Percentiles rank a stretch among this genome's conserved stretches.
phyloP scores from a whole-genome alignment of 805 yeast genomes.

The Kazachstania psychrophila region DNA sequence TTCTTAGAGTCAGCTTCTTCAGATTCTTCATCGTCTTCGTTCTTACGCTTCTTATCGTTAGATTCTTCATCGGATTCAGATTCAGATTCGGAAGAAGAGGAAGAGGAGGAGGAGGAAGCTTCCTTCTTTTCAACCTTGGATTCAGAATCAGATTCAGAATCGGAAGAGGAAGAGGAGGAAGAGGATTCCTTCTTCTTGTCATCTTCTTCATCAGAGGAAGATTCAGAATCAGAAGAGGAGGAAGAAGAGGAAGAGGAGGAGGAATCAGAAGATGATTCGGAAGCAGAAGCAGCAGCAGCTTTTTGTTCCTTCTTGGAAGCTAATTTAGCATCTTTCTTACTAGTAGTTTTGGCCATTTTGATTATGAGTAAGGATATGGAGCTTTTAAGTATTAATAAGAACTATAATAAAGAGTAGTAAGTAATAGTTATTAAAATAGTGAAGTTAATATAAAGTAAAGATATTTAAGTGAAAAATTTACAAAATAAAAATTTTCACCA shows the following conservation, averaged over 20 bases:
- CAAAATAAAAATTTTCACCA: no score
- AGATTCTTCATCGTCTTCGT: constrained; percentile 27
- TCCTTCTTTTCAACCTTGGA: no score
- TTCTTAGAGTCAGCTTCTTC: constrained; percentile 43
- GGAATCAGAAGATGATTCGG: constrained; percentile 4
- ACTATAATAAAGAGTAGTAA: no score
- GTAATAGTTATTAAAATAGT: no score
- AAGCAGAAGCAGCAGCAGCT: constrained; percentile 15
- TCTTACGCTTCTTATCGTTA: constrained; percentile 29
- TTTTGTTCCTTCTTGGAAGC: constrained; percentile 16
- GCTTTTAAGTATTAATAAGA: no score
- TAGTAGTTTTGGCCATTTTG: constrained; percentile 21
- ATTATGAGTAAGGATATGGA: no score
- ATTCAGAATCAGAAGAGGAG: constrained; percentile 11
- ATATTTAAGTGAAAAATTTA: no score
- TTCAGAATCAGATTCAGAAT: constrained; percentile 8
- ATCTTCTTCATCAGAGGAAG: constrained; percentile 10
- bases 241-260: constrained; percentile 9
- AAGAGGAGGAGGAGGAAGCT: constrained; percentile 4
- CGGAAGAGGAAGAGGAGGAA: constrained; percentile 6
- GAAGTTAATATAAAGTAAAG: no score
- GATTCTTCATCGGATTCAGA: constrained; percentile 28
- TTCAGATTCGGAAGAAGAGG: constrained; percentile 9
- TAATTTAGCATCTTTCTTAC: constrained; percentile 25
- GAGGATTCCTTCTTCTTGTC: constrained; percentile 5